A percentile compares a stretch with the other conserved stretches of the same genome.
Conservation (phyloP, 208 protist species). For the Tritrichomonas musculus region DNA sequence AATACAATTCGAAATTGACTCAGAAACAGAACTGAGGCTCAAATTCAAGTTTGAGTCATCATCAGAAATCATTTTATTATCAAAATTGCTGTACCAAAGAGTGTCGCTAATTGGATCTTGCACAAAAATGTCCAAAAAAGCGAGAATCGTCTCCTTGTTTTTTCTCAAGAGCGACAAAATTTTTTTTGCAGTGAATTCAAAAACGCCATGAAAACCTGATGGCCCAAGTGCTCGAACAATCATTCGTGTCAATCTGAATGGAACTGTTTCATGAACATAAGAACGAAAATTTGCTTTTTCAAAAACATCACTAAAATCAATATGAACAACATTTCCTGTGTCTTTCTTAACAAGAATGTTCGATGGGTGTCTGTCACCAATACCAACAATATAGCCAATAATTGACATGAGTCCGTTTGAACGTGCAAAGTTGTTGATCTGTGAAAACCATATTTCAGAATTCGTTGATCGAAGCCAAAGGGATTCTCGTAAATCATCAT, state of each 20-base stretch:
- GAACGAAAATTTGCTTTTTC: slow-evolving; percentile 31
- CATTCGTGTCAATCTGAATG: slow-evolving; percentile 17
- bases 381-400: background rate
- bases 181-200: background rate
- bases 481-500: background rate
- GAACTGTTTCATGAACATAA: slow-evolving; percentile 13
- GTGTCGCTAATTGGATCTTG: background rate
- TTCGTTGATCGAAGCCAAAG: background rate
- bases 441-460: background rate
- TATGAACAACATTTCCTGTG: slow-evolving; percentile 29
- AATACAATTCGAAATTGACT: background rate
- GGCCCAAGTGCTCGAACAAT: background rate
- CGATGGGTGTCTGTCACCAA: background rate
- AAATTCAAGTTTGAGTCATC: background rate
- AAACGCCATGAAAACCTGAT: background rate
- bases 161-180: background rate
- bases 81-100: too few relatives aligned
- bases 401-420: background rate
- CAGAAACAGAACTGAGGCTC: background rate
- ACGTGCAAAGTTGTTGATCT: background rate
- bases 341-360: background rate
- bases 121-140: background rate
- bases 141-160: background rate
- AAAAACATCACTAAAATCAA: slow-evolving; percentile 41
- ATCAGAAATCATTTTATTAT: too few relatives aligned